These are phyloP conservation scores for Prototheca cutis DNA, from an alignment of 163 green algal genomes.

Conservation along the genomic window DNA sequence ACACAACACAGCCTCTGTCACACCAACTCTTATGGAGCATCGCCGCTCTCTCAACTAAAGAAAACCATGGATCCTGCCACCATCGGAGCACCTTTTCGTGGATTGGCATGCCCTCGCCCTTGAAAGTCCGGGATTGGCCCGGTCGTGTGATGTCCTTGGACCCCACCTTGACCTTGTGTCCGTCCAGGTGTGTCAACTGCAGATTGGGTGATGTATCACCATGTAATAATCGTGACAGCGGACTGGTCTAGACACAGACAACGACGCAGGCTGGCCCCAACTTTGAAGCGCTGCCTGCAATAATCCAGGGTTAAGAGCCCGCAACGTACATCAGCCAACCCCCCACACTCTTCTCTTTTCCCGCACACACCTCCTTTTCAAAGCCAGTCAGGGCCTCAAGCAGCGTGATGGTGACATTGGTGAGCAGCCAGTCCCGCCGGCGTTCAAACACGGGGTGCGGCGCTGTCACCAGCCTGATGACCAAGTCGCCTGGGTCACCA, in stretches of 20 bases:
- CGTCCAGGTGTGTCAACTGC: constrained; percentile 84
- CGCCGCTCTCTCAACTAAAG: too few species aligned
- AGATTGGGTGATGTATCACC: too few species aligned
- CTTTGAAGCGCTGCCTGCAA: too few species aligned
- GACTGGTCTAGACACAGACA: too few species aligned
- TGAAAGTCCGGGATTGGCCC: constrained; percentile 56
- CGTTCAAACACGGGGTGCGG: constrained; percentile 47
- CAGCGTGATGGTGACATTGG: constrained; percentile 69
- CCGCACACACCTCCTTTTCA: constrained; percentile 32
- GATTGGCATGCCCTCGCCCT: constrained; percentile 62
- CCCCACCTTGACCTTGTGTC: constrained; percentile 62
- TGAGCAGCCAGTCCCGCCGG: constrained; percentile 62
- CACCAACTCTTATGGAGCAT: too few species aligned
- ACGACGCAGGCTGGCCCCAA: too few species aligned
- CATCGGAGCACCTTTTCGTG: constrained; percentile 38
- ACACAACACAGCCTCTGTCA: too few species aligned
- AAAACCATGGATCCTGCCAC: too few species aligned
- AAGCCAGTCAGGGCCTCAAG: constrained; percentile 83
- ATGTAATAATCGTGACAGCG: too few species aligned
- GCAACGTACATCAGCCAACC: too few species aligned
- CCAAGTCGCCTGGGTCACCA: constrained; percentile 91
- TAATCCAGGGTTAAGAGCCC: too few species aligned
- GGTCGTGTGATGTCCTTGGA: constrained; percentile 54
- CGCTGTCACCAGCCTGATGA: constrained; percentile 44
- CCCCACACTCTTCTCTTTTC: too few species aligned